phyloP scores from a whole-genome alignment of 2,329 filamentous ascomycete genomes.

The Epichloe brachyelytri region DNA sequence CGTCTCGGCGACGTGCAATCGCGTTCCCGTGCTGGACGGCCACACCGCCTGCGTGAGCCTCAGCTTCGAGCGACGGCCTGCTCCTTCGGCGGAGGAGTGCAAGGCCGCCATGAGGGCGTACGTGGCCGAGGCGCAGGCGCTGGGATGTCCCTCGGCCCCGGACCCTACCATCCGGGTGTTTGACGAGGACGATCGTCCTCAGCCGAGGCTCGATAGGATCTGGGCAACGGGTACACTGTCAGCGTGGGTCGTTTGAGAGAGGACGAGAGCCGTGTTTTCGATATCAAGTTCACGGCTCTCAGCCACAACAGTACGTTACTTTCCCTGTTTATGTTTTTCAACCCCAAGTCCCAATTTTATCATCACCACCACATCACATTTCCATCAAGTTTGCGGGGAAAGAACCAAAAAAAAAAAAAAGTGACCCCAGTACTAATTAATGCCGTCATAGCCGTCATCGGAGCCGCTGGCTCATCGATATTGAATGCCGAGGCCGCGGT shows the following conservation, averaged over 20 bases:
- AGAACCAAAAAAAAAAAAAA: neutral
- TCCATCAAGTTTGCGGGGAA: neutral
- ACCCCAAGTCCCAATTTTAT: neutral
- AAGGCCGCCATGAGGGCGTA: slow-evolving; percentile 71
- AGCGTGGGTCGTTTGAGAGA: slow-evolving; percentile 79
- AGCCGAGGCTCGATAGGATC: slow-evolving; percentile 84
- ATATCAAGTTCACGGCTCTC: slow-evolving; percentile 86
- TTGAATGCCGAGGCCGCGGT: slow-evolving; percentile 87
- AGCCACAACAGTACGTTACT: slow-evolving; percentile 57
- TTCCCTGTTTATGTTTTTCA: neutral
- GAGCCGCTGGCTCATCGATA: slow-evolving; percentile 91
- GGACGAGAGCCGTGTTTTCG: slow-evolving; percentile 80
- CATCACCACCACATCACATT: no score
- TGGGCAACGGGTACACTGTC: slow-evolving; percentile 76
- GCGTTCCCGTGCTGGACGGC: slow-evolving; percentile 88
- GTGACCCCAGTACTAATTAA: neutral
- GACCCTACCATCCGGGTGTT: slow-evolving; percentile 72
- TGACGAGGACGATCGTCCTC: slow-evolving; percentile 80
- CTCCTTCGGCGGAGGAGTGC: slow-evolving; percentile 63
- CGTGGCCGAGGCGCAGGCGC: slow-evolving; percentile 63
- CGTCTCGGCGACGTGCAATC: slow-evolving; percentile 80
- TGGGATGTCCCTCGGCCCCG: slow-evolving; percentile 83
- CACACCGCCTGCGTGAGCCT: slow-evolving; percentile 92
- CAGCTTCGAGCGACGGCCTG: slow-evolving; percentile 61
- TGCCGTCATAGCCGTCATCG: slow-evolving; percentile 57